Percentiles rank a stretch among this genome's conserved stretches.
These are phyloP conservation scores for Fusarium newnesense DNA, from an alignment of 2,329 filamentous ascomycete genomes.

Conservation along the genomic window DNA sequence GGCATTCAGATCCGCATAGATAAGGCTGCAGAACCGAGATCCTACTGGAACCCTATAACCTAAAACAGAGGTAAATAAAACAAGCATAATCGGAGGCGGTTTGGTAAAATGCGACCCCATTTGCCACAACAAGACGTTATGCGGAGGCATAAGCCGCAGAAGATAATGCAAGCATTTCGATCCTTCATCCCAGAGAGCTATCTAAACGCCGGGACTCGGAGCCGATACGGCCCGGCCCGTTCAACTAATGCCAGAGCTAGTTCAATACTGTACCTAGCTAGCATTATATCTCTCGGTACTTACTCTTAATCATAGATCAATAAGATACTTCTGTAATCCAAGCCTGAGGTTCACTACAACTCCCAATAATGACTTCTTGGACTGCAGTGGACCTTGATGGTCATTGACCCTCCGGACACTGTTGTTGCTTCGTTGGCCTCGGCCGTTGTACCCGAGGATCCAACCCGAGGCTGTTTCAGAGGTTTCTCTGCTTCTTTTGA, in stretches of 20 bases:
- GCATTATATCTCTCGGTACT: neutral
- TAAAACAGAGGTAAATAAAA: neutral
- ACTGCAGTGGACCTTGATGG: neutral
- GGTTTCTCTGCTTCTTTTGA: neutral
- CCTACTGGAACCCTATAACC: neutral
- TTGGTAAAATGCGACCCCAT: neutral
- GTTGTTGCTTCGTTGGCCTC: neutral
- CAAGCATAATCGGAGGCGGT: neutral
- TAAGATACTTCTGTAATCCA: neutral
- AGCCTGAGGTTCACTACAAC: neutral
- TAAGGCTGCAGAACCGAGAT: neutral
- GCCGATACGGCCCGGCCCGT: neutral
- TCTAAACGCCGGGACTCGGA: neutral
- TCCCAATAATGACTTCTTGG: neutral
- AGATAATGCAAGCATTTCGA: neutral
- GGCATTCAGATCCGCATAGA: neutral
- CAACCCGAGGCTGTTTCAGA: neutral
- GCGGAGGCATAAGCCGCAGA: neutral
- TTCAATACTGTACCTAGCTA: neutral
- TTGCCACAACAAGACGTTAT: neutral
- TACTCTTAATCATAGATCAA: no score
- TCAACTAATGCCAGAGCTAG: neutral
- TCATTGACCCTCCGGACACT: neutral
- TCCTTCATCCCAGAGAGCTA: neutral
- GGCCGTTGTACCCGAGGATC: neutral